These are phyloP conservation scores for Fragaria vesca DNA, from an alignment of 306 rosid species.

Conservation along the genomic window DNA sequence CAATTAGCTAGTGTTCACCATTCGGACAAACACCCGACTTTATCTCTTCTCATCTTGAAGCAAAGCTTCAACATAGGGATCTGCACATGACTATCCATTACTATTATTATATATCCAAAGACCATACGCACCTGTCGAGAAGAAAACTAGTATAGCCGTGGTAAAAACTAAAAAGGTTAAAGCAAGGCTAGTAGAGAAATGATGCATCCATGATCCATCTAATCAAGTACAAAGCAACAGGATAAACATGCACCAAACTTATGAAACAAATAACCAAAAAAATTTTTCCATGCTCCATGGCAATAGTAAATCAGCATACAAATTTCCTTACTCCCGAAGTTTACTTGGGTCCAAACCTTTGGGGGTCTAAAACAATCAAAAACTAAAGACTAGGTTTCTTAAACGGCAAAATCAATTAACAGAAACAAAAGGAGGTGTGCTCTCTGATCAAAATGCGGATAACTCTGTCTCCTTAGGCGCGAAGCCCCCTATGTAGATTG, in stretches of 20 bases:
- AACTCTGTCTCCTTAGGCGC: constrained; percentile 31
- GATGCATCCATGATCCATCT: not conserved
- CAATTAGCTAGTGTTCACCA: too few species aligned
- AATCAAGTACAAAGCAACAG: not conserved
- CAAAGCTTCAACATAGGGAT: not conserved
- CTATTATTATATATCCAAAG: not conserved
- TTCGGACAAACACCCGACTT: too few species aligned
- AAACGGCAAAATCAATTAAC: not conserved
- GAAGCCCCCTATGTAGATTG: constrained; percentile 71
- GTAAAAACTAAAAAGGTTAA: not conserved
- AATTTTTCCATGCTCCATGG: not conserved
- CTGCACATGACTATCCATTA: not conserved
- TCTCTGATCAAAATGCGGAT: not conserved
- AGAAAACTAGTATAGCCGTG: not conserved
- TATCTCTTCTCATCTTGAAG: too few species aligned
- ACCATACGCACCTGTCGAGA: not conserved
- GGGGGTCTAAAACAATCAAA: not conserved
- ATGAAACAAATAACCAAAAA: not conserved
- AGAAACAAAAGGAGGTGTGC: not conserved
- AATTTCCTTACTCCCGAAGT: not conserved
- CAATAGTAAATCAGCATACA: not conserved
- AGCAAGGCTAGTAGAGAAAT: not conserved
- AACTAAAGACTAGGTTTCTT: not conserved
- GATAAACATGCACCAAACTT: not conserved
- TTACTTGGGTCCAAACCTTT: not conserved